A percentile compares a stretch with the other conserved stretches of the same genome.
phyloP scores from a whole-genome alignment of 148 eudicot species.

The Rhododendron henanense region DNA sequence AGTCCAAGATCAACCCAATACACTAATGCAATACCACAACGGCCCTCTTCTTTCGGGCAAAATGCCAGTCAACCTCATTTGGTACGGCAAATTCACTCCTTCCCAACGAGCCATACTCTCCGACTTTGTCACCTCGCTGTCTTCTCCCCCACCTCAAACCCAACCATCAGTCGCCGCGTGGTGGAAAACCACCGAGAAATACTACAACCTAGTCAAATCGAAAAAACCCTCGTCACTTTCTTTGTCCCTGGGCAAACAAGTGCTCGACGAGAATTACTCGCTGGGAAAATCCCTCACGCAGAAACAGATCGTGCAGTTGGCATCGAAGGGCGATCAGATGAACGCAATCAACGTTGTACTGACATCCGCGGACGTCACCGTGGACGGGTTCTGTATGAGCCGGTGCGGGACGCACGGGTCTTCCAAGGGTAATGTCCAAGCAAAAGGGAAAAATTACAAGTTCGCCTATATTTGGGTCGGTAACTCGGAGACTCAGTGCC shows the following conservation, averaged over 20 bases:
- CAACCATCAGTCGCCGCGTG: constrained; percentile 11
- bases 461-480: constrained; percentile 22
- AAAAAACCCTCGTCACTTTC: not conserved
- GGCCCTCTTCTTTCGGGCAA: constrained; percentile 11
- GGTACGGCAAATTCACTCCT: constrained; percentile 15
- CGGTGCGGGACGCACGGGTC: constrained; percentile 18
- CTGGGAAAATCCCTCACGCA: constrained; percentile 11
- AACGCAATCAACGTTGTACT: constrained; percentile 5
- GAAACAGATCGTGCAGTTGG: constrained; percentile 5
- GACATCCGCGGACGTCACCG: constrained; percentile 8
- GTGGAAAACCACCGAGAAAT: constrained; percentile 17
- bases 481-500: constrained; percentile 24
- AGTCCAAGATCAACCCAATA: not conserved
- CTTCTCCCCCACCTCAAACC: not conserved
- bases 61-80: constrained; percentile 12
- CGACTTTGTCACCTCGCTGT: constrained; percentile 9
- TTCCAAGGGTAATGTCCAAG: not conserved
- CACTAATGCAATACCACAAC: not conserved
- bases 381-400: constrained; percentile 14
- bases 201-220: constrained; percentile 5
- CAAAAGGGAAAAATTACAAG: constrained; percentile 7
- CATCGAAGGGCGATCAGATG: constrained; percentile 5
- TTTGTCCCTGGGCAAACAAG: not conserved
- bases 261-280: constrained; percentile 7
- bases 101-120: constrained; percentile 10